Base-by-base conservation (phyloP, 1,284 basidiomycete species). In the Golubevia sp. region DNA sequence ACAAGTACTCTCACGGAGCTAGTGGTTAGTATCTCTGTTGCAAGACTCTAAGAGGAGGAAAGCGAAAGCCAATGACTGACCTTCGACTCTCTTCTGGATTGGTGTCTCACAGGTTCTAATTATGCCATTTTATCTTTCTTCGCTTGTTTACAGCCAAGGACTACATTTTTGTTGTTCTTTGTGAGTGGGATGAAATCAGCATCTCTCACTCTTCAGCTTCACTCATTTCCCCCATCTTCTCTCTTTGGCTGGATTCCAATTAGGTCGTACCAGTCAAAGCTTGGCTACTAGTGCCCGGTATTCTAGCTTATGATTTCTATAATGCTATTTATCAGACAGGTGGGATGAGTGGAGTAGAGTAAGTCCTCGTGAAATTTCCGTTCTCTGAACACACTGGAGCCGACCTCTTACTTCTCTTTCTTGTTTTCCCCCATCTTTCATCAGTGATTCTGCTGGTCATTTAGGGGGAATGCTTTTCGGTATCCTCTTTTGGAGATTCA, bases 401-500 rank as follows among this genome's bases (percentile, higher is more conserved):
- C 11, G 30, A 11, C 11, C 11, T 34, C 25, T 23, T 11, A 5
- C 11, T 52, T 52, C 50, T 52, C 25, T 13, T 52, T 52, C 13
- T 13, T 52, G 6, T 23, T 13, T 5, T 7, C 13, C 13, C 50
- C 21, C 50, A 52, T n/a, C 50, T 49, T 26, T 11, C 30, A 38
- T 61, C 56, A 87, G 89, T 0, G 91, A 94, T 82, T 90, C 89
- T 0, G 89, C 90, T 0, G 92, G 90, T 2, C 93, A 95, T 81
- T 86, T 94, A 4, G 92, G 90, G 0, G 93, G 93, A 2, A 85
- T 93, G 18, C 68, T 91, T 1, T 87, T 89, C 53, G 93, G 93
- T 18, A 83, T 90, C 26, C 15, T 67, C 13, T 79, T 74, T 53
- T 77, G 68, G 63, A 59, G 65, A 4, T 67, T 68, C 50, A 34